Conservation (phyloP, 345 rosid species). For the Murraya koenigii region DNA sequence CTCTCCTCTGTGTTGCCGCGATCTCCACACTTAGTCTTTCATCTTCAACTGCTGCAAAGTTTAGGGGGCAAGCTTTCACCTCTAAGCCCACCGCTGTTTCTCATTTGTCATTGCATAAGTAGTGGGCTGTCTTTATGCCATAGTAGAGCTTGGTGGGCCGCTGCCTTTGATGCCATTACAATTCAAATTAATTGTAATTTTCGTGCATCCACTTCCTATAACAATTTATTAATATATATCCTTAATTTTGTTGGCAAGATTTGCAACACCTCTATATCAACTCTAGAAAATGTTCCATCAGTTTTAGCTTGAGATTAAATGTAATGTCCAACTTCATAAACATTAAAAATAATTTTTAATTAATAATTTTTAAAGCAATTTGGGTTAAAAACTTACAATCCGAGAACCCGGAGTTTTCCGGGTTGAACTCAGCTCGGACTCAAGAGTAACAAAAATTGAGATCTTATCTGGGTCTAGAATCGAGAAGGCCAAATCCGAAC, state of each 20-base stretch:
- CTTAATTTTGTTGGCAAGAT: constrained; percentile 40
- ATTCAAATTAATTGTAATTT: not conserved
- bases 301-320: constrained; percentile 5
- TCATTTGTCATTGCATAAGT: constrained; percentile 27
- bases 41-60: constrained; percentile 34
- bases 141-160: constrained; percentile 54
- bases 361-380: too few relatives aligned
- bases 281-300: constrained; percentile 13
- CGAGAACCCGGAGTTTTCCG: too few relatives aligned
- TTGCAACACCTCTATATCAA: constrained; percentile 70
- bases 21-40: constrained; percentile 35
- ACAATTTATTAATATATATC: not conserved
- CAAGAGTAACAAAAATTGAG: too few relatives aligned
- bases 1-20: too few relatives aligned
- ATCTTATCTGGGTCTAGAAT: too few relatives aligned
- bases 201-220: not conserved
- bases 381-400: too few relatives aligned
- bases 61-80: constrained; percentile 38
- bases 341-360: too few relatives aligned
- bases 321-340: not conserved
- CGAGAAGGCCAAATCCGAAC: too few relatives aligned
- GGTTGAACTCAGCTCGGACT: too few relatives aligned
- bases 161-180: constrained; percentile 37
- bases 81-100: constrained; percentile 32
- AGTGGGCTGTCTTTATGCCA: constrained; percentile 76